Conservation (phyloP, 345 rosid species). For the Melastoma malabathricum region DNA sequence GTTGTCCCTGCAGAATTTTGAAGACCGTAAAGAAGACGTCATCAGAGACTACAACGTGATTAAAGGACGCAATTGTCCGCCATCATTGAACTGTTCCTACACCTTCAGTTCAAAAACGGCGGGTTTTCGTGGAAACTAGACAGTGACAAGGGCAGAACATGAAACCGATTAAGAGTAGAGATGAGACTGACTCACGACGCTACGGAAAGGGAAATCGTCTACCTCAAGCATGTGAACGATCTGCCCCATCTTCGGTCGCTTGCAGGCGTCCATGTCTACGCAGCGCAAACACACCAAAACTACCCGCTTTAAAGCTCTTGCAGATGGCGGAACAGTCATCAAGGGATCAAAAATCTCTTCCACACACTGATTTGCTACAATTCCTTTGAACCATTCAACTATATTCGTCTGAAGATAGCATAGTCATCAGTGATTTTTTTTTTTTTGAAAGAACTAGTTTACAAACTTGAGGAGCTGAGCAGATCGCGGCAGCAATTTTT, state of each 20-base stretch:
- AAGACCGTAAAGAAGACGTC: no score
- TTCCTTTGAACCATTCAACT: slow-evolving; percentile 94
- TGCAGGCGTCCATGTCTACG: slow-evolving; percentile 71
- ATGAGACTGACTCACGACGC: slow-evolving; percentile 47
- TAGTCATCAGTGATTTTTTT: slow-evolving; percentile 1
- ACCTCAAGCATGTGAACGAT: slow-evolving; percentile 94
- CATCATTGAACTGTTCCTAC: no score
- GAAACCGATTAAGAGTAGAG: background rate
- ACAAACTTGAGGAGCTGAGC: background rate
- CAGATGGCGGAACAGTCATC: slow-evolving; percentile 44
- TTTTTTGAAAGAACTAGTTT: no score
- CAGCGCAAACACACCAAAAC: slow-evolving; percentile 87
- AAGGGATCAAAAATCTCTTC: slow-evolving; percentile 79
- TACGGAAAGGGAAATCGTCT: slow-evolving; percentile 82
- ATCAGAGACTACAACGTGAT: no score
- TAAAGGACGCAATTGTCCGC: no score
- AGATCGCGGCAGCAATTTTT: background rate
- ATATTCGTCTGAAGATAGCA: slow-evolving; percentile 59
- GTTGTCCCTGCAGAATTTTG: no score
- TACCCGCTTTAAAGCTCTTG: slow-evolving; percentile 65
- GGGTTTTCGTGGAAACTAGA: no score
- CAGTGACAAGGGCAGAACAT: no score
- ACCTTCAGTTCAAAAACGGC: no score
- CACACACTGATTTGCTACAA: slow-evolving; percentile 83
- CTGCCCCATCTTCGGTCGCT: slow-evolving; percentile 98